A percentile compares a stretch with the other conserved stretches of the same genome.
These are phyloP conservation scores for Miscanthus sacchariflorus DNA, from an alignment of 202 grass and related monocot species.

Conservation along the genomic window DNA sequence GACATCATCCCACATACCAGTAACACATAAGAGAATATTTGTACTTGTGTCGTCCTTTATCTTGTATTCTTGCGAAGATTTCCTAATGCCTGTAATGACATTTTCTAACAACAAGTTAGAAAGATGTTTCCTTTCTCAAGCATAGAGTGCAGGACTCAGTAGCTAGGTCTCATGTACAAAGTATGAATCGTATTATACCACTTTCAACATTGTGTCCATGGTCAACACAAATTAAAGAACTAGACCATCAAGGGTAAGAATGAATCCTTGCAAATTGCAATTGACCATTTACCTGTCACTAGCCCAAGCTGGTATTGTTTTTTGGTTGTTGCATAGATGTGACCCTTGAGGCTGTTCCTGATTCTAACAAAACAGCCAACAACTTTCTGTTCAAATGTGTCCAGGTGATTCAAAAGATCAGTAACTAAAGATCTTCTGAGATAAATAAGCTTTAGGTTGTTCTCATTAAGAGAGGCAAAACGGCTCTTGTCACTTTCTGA, in stretches of 20 bases:
- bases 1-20: conserved; percentile 60
- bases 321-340: neutral
- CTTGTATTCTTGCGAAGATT: conserved; percentile 59
- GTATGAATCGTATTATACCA: no score
- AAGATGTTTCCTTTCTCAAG: conserved; percentile 8
- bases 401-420: conserved; percentile 59
- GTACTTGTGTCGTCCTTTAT: conserved; percentile 51
- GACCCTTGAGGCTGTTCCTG: conserved; percentile 28
- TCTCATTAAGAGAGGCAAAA: conserved; percentile 57
- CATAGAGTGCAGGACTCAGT: no score
- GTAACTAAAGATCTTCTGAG: conserved; percentile 68
- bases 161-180: no score
- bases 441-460: conserved; percentile 78
- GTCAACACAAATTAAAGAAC: conserved; percentile 4
- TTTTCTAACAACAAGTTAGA: conserved; percentile 32
- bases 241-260: conserved; percentile 18
- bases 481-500: conserved; percentile 53
- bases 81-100: conserved; percentile 64
- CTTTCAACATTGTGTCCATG: no score
- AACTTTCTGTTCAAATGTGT: conserved; percentile 77
- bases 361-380: conserved; percentile 80
- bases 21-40: conserved; percentile 69
- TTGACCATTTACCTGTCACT: conserved; percentile 64
- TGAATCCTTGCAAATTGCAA: neutral
- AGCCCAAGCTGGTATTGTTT: conserved; percentile 65